Evolutionary conservation across 2,329 filamentous ascomycete species (phyloP).

Genomic region (Pyrenophora graminea): DNA sequence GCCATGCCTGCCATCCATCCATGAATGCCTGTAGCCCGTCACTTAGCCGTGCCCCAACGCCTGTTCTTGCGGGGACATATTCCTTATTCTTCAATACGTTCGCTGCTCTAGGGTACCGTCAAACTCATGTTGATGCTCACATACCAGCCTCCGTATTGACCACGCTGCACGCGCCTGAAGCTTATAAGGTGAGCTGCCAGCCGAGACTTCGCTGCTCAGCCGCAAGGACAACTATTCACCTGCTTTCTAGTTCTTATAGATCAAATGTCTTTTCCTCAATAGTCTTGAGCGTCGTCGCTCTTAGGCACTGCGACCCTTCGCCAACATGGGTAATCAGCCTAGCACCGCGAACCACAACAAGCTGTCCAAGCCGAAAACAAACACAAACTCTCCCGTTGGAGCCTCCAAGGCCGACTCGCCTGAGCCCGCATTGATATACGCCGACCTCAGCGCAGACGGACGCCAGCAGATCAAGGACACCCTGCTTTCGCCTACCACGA

Average conservation of each 20-base stretch:
- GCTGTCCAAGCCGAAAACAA: constrained; percentile 45
- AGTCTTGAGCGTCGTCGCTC: constrained; percentile 27
- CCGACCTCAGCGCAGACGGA: constrained; percentile 32
- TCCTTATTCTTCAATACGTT: constrained; percentile 21
- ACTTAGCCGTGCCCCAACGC: constrained; percentile 20
- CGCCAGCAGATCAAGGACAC: constrained; percentile 38
- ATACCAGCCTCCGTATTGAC: constrained; percentile 27
- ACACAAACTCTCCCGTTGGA: constrained; percentile 34
- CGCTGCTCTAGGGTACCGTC: constrained; percentile 16
- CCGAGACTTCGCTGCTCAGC: constrained; percentile 15
- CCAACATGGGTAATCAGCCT: constrained; percentile 40
- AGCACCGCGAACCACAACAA: constrained; percentile 32
- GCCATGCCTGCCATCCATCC: constrained; percentile 16
- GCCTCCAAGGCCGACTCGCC: constrained; percentile 28
- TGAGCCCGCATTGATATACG: constrained; percentile 29
- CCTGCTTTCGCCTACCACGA: constrained; percentile 35
- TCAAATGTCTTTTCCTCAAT: constrained; percentile 19
- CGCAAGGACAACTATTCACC: constrained; percentile 13
- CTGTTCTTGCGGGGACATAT: constrained; percentile 18
- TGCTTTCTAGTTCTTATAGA: constrained; percentile 11
- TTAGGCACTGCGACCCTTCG: constrained; percentile 15
- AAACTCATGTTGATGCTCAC: constrained; percentile 10
- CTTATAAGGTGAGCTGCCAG: constrained; percentile 20
- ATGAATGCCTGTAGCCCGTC: constrained; percentile 19
- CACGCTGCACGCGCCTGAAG: constrained; percentile 5